Percentiles rank a stretch among this genome's conserved stretches.
Conservation (phyloP, 352 stramenopile genomes). For the Phytophthora lateralis region DNA sequence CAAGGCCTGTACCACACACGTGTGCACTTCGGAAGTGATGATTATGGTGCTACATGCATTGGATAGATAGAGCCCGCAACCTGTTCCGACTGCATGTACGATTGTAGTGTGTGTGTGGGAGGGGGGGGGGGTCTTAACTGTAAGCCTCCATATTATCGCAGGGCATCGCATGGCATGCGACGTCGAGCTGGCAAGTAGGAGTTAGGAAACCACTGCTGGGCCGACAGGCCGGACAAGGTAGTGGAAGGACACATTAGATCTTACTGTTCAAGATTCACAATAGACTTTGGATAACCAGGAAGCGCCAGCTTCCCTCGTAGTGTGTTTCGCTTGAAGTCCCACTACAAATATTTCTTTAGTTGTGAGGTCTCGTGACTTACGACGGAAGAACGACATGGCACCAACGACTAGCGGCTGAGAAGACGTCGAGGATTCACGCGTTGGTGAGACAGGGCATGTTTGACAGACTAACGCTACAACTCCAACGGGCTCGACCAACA, state of each 20-base stretch:
- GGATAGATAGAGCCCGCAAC: too few species aligned
- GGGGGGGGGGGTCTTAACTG: too few species aligned
- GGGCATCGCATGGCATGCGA: too few species aligned
- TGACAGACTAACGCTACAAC: neutral
- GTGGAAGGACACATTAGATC: neutral
- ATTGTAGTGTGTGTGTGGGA: too few species aligned
- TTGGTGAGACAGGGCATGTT: neutral
- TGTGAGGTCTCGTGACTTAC: conserved; percentile 10
- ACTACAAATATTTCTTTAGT: conserved; percentile 29
- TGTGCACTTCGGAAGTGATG: too few species aligned
- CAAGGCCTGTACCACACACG: too few species aligned
- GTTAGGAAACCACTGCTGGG: neutral
- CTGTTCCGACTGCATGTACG: too few species aligned
- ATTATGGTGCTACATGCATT: too few species aligned
- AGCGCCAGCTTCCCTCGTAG: conserved; percentile 16
- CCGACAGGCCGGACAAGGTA: neutral
- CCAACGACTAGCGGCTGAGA: neutral
- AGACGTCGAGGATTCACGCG: too few species aligned
- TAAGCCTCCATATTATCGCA: too few species aligned
- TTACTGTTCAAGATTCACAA: neutral
- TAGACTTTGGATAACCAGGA: conserved; percentile 6
- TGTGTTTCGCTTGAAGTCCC: conserved; percentile 4
- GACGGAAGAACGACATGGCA: conserved; percentile 5
- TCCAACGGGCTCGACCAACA: neutral
- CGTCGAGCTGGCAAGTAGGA: too few species aligned